Conservation (phyloP, 768 basidiomycete genomes). For the Piloderma croceum region DNA sequence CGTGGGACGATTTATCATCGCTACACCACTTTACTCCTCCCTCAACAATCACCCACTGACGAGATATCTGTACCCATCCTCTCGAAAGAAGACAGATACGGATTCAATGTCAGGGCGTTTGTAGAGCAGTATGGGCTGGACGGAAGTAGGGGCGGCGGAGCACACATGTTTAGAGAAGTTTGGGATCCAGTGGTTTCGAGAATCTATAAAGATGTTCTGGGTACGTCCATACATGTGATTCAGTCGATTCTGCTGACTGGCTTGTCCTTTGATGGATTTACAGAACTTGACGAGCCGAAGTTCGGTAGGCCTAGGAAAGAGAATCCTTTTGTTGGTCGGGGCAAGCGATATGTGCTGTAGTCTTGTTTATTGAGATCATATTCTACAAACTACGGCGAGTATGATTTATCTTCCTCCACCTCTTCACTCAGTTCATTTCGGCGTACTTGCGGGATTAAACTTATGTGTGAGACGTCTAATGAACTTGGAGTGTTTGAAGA, state of each 20-base stretch:
- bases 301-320: constrained; percentile 25
- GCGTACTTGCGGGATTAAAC: no score
- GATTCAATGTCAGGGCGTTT: constrained; percentile 68
- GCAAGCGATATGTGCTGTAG: no score
- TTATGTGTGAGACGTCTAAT: no score
- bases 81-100: constrained; percentile 41
- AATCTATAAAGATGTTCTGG: constrained; percentile 61
- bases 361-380: no score
- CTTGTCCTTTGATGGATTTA: background rate
- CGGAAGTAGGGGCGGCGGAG: constrained; percentile 57
- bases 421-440: no score
- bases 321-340: no score
- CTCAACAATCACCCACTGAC: constrained; percentile 53
- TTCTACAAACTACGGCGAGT: no score
- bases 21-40: constrained; percentile 72
- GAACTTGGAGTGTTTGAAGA: no score
- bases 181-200: constrained; percentile 64
- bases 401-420: no score
- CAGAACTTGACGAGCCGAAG: constrained; percentile 19
- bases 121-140: constrained; percentile 48
- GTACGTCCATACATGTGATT: constrained; percentile 48
- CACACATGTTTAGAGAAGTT: constrained; percentile 77
- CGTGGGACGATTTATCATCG: constrained; percentile 88
- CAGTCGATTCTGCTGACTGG: constrained; percentile 8
- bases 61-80: constrained; percentile 40